Conservation (phyloP, 495 filamentous ascomycete genomes). For the Bacidia rubella region DNA sequence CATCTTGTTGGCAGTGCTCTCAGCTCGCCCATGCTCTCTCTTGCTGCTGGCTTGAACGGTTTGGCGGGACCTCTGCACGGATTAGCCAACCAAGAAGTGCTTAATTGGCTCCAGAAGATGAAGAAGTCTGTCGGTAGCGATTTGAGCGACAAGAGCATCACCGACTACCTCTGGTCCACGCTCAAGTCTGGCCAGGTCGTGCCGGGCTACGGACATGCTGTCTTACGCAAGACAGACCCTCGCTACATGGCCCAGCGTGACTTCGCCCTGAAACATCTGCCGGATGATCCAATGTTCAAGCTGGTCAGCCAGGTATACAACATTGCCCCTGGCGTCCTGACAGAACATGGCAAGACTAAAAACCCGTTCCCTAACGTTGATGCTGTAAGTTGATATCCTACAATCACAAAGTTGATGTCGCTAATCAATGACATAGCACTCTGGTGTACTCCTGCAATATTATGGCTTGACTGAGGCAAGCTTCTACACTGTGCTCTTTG, state of each 20-base stretch:
- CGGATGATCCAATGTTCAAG: slow-evolving; percentile 97
- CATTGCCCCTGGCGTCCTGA: slow-evolving; percentile 93
- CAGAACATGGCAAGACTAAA: slow-evolving; percentile 99
- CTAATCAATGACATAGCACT: slow-evolving; percentile 47
- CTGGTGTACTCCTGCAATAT: slow-evolving; percentile 96
- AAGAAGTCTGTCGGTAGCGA: slow-evolving; percentile 90
- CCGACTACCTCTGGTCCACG: slow-evolving; percentile 93
- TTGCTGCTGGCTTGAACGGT: slow-evolving; percentile 92
- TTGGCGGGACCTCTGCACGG: slow-evolving; percentile 96
- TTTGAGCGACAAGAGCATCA: slow-evolving; percentile 88
- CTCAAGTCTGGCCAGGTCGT: slow-evolving; percentile 92
- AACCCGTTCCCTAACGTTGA: slow-evolving; percentile 71
- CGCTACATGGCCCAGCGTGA: slow-evolving; percentile 95
- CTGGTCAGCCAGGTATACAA: slow-evolving; percentile 99
- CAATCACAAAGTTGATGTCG: too few relatives aligned
- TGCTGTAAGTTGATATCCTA: slow-evolving; percentile 32
- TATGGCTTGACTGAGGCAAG: slow-evolving; percentile 96
- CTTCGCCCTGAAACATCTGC: slow-evolving; percentile 84
- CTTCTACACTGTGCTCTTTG: slow-evolving; percentile 99
- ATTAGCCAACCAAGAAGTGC: slow-evolving; percentile 97
- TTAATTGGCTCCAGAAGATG: slow-evolving; percentile 98
- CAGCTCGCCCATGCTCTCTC: slow-evolving; percentile 91
- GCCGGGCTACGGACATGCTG: slow-evolving; percentile 95
- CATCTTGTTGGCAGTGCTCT: slow-evolving; percentile 95
- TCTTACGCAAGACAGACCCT: slow-evolving; percentile 98